Evolutionary conservation across 1,139 yeast species (phyloP).

Genomic region (Magnusiomyces suaveolens): DNA sequence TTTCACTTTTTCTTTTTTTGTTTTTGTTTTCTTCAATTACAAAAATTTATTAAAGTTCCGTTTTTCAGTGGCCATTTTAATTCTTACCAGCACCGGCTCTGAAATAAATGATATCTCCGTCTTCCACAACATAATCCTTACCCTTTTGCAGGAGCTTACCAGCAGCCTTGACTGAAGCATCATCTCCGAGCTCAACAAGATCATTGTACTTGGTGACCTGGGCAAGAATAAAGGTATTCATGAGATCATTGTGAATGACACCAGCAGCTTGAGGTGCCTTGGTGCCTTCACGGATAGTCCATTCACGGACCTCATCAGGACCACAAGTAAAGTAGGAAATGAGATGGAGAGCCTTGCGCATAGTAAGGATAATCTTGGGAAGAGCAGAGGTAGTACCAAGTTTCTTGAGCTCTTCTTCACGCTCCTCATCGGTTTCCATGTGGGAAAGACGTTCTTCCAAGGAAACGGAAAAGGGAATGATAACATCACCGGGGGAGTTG

Average conservation of each 20-base stretch:
- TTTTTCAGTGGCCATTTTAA: too few relatives aligned
- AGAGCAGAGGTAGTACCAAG: constrained; percentile 77
- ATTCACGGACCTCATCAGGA: constrained; percentile 78
- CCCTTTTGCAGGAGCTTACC: constrained; percentile 94
- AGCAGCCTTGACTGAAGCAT: constrained; percentile 76
- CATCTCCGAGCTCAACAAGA: constrained; percentile 75
- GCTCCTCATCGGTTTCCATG: constrained; percentile 85
- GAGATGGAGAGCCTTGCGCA: constrained; percentile 60
- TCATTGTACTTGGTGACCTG: constrained; percentile 83
- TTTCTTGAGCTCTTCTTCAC: constrained; percentile 79
- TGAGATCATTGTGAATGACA: constrained; percentile 79
- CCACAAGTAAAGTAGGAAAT: constrained; percentile 92
- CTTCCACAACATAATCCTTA: constrained; percentile 90
- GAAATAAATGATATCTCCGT: constrained; percentile 85
- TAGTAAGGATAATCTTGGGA: constrained; percentile 70
- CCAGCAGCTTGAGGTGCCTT: constrained; percentile 92
- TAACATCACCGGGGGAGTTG: constrained; percentile 87
- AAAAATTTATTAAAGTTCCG: too few relatives aligned
- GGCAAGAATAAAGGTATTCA: constrained; percentile 74
- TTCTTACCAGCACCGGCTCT: constrained; percentile 96
- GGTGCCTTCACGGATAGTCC: constrained; percentile 76
- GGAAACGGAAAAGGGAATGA: constrained; percentile 88
- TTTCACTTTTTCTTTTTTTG: too few relatives aligned
- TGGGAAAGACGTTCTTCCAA: constrained; percentile 87
- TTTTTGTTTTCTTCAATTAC: too few relatives aligned